Evolutionary conservation across 1,284 basidiomycete genomes (phyloP), one percentile per base, ranked within the genome.

Genomic region (Moniliella sp.): DNA sequence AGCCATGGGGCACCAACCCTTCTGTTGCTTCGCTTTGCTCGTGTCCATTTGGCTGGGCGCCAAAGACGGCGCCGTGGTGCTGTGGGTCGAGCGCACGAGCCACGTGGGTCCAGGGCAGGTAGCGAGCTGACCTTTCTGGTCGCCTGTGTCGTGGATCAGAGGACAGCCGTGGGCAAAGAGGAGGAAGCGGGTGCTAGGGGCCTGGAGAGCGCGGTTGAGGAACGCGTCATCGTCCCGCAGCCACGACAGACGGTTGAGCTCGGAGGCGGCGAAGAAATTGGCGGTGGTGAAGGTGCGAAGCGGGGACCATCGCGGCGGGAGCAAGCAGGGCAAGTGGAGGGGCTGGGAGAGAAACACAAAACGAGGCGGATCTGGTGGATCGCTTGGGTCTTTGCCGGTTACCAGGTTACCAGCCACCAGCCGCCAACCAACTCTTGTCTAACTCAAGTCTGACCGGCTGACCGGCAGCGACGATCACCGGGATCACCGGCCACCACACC

Each of bases 231-330:
- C 46, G 13, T 48, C 50, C 4, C 59, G 44, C 15, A 60, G 35
- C 57, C 57, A 61, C 3, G 53, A 57, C 12, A 53, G 46, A 15
- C 57, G 48, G 23, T 53, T 50, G 25, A 61, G 45, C 32, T 41
- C 39, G 30, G 32, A 32, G 8, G 51, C 54, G 5, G 46, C 46
- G 28, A 46, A 57, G 21, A 51, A 56, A 33, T 56, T 56, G 37
- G 47, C 45, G n/a, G 47, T 34, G 15, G 4, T 23, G 21, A 23
- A 23, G 8, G 21, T 7, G n/a, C n/a, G n/a, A n/a, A n/a, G n/a
- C n/a, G n/a, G n/a, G n/a, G n/a, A n/a, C n/a, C n/a, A n/a, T n/a
- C n/a, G n/a, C n/a, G n/a, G n/a, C n/a, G n/a, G n/a, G n/a, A n/a
- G n/a, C n/a, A n/a, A n/a, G n/a, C n/a, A n/a, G n/a, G n/a, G n/a